Conservation (phyloP, 164 flowering plant genomes). For the Vitis rupestris region DNA sequence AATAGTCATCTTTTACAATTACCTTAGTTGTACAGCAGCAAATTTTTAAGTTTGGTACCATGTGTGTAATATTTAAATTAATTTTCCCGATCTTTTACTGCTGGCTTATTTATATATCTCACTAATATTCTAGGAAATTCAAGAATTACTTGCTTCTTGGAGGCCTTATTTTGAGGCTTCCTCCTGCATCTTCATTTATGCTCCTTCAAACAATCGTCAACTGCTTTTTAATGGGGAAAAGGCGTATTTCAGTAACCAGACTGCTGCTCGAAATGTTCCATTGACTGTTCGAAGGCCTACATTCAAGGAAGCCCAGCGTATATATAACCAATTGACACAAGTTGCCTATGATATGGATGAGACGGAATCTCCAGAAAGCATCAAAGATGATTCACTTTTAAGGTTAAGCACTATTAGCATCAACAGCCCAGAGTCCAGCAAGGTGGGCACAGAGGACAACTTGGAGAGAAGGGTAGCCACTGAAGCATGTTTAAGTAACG, state of each 20-base stretch:
- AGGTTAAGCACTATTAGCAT: not conserved
- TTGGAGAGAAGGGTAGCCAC: constrained; percentile 19
- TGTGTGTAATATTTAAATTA: not conserved
- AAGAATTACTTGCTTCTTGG: constrained; percentile 82
- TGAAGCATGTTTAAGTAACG: constrained; percentile 25
- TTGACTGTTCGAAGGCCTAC: constrained; percentile 86
- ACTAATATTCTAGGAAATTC: constrained; percentile 54
- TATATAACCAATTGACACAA: constrained; percentile 58
- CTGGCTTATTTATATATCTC: constrained; percentile 1
- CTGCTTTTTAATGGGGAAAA: constrained; percentile 75
- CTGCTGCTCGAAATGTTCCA: constrained; percentile 54
- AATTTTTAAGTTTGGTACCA: not conserved
- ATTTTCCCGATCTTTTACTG: not conserved
- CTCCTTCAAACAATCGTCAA: constrained; percentile 81
- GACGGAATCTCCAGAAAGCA: constrained; percentile 18
- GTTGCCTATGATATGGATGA: constrained; percentile 51
- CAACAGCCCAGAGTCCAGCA: constrained; percentile 10
- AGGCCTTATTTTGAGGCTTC: constrained; percentile 82
- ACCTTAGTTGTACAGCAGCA: not conserved
- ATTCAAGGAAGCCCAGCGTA: constrained; percentile 71
- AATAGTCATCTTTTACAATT: not conserved
- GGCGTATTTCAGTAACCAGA: constrained; percentile 50
- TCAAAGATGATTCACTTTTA: constrained; percentile 18
- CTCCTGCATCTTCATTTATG: constrained; percentile 57
- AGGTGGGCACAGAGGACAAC: constrained; percentile 21